These are phyloP conservation scores for Phytophthora citricola DNA, from an alignment of 352 stramenopile species.

Conservation along the genomic window DNA sequence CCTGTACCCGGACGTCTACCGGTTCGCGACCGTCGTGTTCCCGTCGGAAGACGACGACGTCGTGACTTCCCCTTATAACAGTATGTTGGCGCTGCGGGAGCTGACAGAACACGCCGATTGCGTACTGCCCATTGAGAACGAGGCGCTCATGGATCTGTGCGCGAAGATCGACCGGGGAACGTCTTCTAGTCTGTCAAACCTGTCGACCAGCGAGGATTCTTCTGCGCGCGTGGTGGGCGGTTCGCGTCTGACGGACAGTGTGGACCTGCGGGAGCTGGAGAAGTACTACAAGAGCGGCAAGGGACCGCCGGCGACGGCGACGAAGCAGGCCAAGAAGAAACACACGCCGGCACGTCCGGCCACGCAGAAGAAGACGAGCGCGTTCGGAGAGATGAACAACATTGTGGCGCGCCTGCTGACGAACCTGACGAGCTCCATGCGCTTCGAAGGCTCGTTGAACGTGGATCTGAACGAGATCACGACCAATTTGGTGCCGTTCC, in stretches of 20 bases:
- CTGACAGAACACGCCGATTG: conserved; percentile 91
- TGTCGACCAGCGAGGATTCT: conserved; percentile 6
- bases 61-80: conserved; percentile 95
- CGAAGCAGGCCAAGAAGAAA: conserved; percentile 38
- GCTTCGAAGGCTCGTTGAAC: conserved; percentile 98
- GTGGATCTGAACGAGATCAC: conserved; percentile 99
- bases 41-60: conserved; percentile 92
- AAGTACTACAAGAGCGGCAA: conserved; percentile 57
- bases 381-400: conserved; percentile 99
- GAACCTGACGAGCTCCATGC: conserved; percentile 98
- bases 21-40: conserved; percentile 84
- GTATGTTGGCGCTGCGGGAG: conserved; percentile 75
- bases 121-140: conserved; percentile 93
- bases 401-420: conserved; percentile 97
- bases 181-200: conserved; percentile 6
- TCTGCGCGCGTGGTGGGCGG: conserved; percentile 33
- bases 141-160: conserved; percentile 81
- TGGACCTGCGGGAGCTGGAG: conserved; percentile 60
- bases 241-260: conserved; percentile 50
- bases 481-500: conserved; percentile 99
- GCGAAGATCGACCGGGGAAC: conserved; percentile 45
- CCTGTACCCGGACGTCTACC: conserved; percentile 86
- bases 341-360: conserved; percentile 7
- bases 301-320: conserved; percentile 1
- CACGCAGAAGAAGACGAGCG: conserved; percentile 45